These are phyloP conservation scores for Bondarzewia mesenterica DNA, from an alignment of 1,284 basidiomycete genomes.

Conservation along the genomic window DNA sequence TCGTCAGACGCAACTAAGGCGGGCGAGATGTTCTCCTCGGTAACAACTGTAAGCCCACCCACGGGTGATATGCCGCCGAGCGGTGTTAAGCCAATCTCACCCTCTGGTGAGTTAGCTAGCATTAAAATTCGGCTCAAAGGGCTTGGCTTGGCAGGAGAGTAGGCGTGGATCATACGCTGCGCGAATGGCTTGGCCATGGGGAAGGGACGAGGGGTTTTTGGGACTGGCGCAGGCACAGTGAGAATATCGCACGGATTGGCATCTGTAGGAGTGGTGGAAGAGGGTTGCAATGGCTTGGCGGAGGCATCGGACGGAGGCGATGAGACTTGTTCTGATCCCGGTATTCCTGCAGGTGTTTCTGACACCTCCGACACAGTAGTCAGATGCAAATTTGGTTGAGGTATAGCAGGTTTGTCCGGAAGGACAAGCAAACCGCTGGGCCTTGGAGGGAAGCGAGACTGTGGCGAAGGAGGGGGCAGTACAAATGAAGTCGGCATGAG, in stretches of 20 bases:
- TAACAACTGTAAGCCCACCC: not conserved
- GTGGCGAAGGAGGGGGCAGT: conserved; percentile 64
- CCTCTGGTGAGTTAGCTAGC: conserved; percentile 53
- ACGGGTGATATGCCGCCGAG: conserved; percentile 11
- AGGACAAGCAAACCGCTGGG: conserved; percentile 25
- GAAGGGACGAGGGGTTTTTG: conserved; percentile 32
- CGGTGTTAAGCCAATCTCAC: conserved; percentile 11
- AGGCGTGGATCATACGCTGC: conserved; percentile 63
- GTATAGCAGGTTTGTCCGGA: not conserved
- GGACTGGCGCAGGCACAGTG: not conserved
- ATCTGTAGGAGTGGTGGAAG: not conserved
- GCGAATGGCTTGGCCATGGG: conserved; percentile 63
- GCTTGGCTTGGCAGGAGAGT: conserved; percentile 69
- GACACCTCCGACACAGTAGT: not conserved
- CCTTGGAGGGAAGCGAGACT: conserved; percentile 42
- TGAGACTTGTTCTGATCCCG: not conserved
- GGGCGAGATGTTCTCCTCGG: not conserved
- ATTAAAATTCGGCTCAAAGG: conserved; percentile 68
- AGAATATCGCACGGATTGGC: conserved; percentile 2
- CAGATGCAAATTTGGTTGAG: not conserved
- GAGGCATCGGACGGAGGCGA: not conserved
- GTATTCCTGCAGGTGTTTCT: not conserved
- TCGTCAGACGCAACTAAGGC: conserved; percentile 6
- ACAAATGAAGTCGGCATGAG: conserved; percentile 57
- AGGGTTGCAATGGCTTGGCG: not conserved